Percentiles rank a stretch among this genome's conserved stretches.
Evolutionary conservation across 768 basidiomycete genomes (phyloP).

Genomic region (Gloeopeniophorella convolvens): DNA sequence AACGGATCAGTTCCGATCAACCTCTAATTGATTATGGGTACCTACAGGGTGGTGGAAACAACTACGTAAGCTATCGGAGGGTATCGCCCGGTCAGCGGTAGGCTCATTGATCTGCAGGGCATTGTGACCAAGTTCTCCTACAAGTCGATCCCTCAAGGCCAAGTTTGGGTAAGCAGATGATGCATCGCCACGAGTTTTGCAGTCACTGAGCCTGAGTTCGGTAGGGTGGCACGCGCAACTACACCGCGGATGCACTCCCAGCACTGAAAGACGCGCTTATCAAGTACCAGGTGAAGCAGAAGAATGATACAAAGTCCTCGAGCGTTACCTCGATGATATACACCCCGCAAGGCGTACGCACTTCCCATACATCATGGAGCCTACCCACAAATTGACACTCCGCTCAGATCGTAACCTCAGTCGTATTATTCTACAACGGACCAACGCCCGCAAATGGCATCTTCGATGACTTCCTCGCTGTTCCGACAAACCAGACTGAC

Average conservation of each 20-base stretch:
- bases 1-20: neutral
- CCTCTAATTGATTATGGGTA: too few species aligned
- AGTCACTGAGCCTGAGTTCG: too few species aligned
- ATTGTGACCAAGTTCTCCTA: constrained; percentile 7
- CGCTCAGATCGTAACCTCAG: neutral
- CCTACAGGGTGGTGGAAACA: constrained; percentile 16
- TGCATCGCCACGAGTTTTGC: neutral
- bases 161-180: constrained; percentile 2
- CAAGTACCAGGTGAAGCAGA: constrained; percentile 5
- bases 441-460: constrained; percentile 14
- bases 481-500: neutral
- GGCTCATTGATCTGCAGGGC: neutral
- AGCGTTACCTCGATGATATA: neutral
- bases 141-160: constrained; percentile 1
- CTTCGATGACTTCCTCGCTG: constrained; percentile 19
- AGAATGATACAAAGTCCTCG: neutral
- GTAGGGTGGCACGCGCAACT: neutral
- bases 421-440: constrained; percentile 14
- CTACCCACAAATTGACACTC: neutral
- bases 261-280: neutral
- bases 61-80: constrained; percentile 1
- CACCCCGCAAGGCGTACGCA: neutral
- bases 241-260: neutral
- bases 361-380: too few species aligned
- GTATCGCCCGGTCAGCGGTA: too few species aligned